Evolutionary conservation across 2,329 filamentous ascomycete species (phyloP), one percentile per base, ranked within the genome.

Genomic region (Venturia aucupariae): DNA sequence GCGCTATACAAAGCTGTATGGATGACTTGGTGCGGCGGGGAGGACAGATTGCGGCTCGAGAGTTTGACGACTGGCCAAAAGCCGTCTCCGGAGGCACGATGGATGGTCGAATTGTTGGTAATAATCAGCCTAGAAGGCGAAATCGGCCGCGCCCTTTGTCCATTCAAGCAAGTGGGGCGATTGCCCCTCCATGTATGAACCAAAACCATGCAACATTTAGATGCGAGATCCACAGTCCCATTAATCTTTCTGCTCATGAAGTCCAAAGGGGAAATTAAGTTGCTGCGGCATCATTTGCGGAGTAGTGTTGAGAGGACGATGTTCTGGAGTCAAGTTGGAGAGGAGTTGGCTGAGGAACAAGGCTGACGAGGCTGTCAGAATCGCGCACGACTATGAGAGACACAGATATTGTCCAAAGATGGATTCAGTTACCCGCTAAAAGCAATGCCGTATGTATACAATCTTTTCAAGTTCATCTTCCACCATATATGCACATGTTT

Each of bases 361-460:
- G 30, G 51, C 51, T 57, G 51, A 35, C 51, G 30, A 32, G 51
- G 27, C 27, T 32, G 51, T 57, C 30, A 55, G 11, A 55, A 32
- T 55, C 48, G 48, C 48, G 46, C 24, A 32, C 48, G 48, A 17
- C 27, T 22, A 55, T n/a, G 27, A 55, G 13, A 55, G 48, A 51
- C 46, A 24, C 48, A 30, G 32, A 17, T 17, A 15, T 55, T 22
- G 13, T 35, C 15, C 4, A 57, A n/a, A 17, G 19, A 32, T 57
- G 51, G 30, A 57, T 15, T 41, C 39, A 38, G 11, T 55, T 55
- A 55, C 48, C 51, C 51, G 27, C 51, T 57, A 35, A 57, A 57
- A 57, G 51, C 27, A n/a, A 57, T 57, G 51, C 51, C 30, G 27
- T 57, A 57, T 35, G 27, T 57, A 35, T 57, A 57, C 30, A 57